phyloP scores from a whole-genome alignment of 1,284 basidiomycete genomes.

The Naganishia sp. region DNA sequence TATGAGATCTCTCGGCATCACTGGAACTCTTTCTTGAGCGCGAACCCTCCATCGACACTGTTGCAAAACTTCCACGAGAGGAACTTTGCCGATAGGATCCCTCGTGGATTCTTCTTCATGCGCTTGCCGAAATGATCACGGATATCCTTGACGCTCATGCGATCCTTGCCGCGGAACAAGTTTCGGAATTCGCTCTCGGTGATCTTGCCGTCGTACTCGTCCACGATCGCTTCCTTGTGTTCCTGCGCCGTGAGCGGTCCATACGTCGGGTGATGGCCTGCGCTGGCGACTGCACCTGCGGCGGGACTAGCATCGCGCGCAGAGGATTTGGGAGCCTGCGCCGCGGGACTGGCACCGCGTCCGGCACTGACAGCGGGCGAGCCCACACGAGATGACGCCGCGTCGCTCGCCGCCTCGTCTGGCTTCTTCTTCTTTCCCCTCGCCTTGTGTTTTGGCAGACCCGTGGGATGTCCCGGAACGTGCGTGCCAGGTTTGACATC shows the following conservation, averaged over 20 bases:
- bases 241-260: conserved; percentile 22
- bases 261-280: conserved; percentile 7
- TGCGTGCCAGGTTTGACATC: conserved; percentile 17
- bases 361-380: conserved; percentile 12
- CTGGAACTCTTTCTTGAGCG: conserved; percentile 24
- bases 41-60: conserved; percentile 19
- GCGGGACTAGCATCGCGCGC: conserved; percentile 13
- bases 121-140: conserved; percentile 25
- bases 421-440: conserved; percentile 31
- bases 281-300: neutral
- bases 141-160: conserved; percentile 26
- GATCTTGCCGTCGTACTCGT: conserved; percentile 17
- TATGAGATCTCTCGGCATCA: neutral
- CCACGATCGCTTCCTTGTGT: conserved; percentile 11
- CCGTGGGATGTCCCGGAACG: conserved; percentile 16
- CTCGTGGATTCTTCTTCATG: conserved; percentile 26
- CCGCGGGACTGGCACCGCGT: conserved; percentile 11
- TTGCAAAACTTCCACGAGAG: conserved; percentile 18
- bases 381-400: neutral
- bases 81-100: conserved; percentile 16
- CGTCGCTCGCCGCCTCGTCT: conserved; percentile 1
- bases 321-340: neutral
- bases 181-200: conserved; percentile 14
- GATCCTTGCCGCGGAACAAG: conserved; percentile 11
- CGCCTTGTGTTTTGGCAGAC: conserved; percentile 31